phyloP scores from a whole-genome alignment of 1,284 basidiomycete species.

The Pseudozyma thailandica region DNA sequence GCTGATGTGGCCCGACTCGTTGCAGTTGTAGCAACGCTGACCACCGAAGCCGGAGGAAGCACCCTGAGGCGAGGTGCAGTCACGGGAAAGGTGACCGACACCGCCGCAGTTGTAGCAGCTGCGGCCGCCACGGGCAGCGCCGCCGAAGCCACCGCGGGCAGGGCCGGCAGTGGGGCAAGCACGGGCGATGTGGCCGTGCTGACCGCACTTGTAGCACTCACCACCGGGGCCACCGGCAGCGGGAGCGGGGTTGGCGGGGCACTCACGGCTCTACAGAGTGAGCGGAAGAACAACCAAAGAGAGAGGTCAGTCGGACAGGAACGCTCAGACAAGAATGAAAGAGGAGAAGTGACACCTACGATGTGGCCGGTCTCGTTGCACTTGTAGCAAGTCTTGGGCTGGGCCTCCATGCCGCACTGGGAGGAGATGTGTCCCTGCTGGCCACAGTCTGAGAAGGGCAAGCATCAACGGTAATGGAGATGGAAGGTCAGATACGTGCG shows the following conservation, averaged over 20 bases:
- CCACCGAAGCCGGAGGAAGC: slow-evolving; percentile 35
- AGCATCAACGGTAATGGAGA: neutral
- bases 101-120: slow-evolving; percentile 66
- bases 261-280: slow-evolving; percentile 57
- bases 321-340: neutral
- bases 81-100: slow-evolving; percentile 62
- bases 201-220: slow-evolving; percentile 63
- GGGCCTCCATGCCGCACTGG: slow-evolving; percentile 61
- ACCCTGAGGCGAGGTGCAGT: slow-evolving; percentile 59
- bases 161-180: slow-evolving; percentile 54
- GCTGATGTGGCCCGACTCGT: slow-evolving; percentile 61
- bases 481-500: neutral
- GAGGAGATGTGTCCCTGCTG: slow-evolving; percentile 63
- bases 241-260: slow-evolving; percentile 50
- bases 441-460: slow-evolving; percentile 52
- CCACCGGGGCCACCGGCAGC: slow-evolving; percentile 47
- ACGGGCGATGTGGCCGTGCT: slow-evolving; percentile 64
- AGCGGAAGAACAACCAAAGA: too few species aligned
- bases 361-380: slow-evolving; percentile 64
- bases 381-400: slow-evolving; percentile 66
- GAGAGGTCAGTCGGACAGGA: neutral
- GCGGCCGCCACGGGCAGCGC: slow-evolving; percentile 42
- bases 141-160: slow-evolving; percentile 34
- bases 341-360: slow-evolving; percentile 16
- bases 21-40: slow-evolving; percentile 66